Base-by-base conservation (phyloP, 805 yeast genomes). In the Helenozyma baotianmanensis region DNA sequence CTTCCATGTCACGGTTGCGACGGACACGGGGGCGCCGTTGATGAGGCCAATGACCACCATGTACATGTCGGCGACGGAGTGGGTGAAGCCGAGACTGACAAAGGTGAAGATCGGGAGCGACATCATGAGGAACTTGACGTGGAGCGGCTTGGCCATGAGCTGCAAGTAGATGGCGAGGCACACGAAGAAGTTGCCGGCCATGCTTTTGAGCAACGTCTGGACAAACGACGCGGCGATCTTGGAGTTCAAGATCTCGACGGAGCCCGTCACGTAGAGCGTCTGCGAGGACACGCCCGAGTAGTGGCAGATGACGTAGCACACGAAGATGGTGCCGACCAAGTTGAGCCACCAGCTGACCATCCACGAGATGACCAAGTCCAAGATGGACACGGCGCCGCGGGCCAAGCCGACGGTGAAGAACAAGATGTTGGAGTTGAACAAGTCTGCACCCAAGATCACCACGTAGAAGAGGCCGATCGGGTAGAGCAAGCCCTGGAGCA, bases 31-130 rank as follows among this genome's bases (percentile, higher is more conserved):
- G 1, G 85, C 82, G 11, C 80, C 75, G 54, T 81, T 82, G 29
- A 83, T 65, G 51, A 82, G 57, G 0, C 85, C 94, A 42, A 77
- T 73, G 7, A 80, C 76, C 4, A 80, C 52, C 33, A 82, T 44
- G 43, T 67, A 79, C 92, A 85, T 82, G 53, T 85, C 95, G 1
- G 94, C 95, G 7, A 85, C 87, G 1, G 78, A 76, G 51, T 85
- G 94, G 2, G 85, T 77, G 56, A 78, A 85, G 0, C 94, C 92
- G 66, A 80, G 64, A 1, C 80, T 48, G n/a, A 82, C 92, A 56
- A 85, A 82, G 0, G 89, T 77, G 55, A 82, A 82, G 11, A 84
- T 68, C 1, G 95, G 95, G 14, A 83, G 51, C 11, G 67, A 49
- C 62, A 84, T 72, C 62, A 81, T 58, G 5, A 80, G 29, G 18